Base-by-base conservation (phyloP, 2,329 filamentous ascomycete genomes). In the Aspergillaceae sp. region DNA sequence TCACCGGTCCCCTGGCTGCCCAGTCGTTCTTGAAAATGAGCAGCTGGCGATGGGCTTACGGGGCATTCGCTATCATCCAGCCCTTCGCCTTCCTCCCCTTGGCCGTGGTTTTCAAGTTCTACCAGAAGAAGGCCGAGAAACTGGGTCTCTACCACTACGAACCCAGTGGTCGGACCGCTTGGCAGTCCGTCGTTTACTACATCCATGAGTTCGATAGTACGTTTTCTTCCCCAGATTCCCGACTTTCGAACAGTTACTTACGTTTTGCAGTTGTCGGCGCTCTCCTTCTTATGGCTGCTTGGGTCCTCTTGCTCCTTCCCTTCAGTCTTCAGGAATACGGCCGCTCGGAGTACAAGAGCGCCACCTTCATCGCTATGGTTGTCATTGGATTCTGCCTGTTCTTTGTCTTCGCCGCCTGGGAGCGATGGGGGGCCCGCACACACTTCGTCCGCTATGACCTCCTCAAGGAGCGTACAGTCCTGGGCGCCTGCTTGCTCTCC, bases 271-370 rank as follows among this genome's bases (percentile, higher is more conserved):
- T 80, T 2, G 48, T 81, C 29, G 82, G 83, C 11, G 68, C 82
- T 19, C 49, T 83, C n/a, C 65, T 86, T 1, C 68, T 86, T 40
- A 75, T 77, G 44, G 71, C 68, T 1, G 83, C 79, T 0, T 78
- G 83, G 58, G 71, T 79, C 2, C 66, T 86, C 3, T 77, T 87
- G 59, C 72, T 87, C 3, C 71, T 87, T 10, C 79, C 83, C 0
- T 83, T 87, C 65, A 79, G 70, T 42, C 69, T 87, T 19, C 62
- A 68, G 42, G 54, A 57, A n/a, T 60, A 59, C 28, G 63, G 70
- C 11, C 56, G 59, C 6, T 54, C 67, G 4, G 55, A 62, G n/a
- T 78, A 74, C 65, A 50, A 62, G 2, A 69, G 69, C 10, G 65
- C 72, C 6, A 56, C 69, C 9, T 73, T 79, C 50, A 73, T 79